Percentiles rank a stretch among this genome's conserved stretches.
Evolutionary conservation across 108 stramenopile species (phyloP).

Genomic region (Fragilariopsis cylindrus): DNA sequence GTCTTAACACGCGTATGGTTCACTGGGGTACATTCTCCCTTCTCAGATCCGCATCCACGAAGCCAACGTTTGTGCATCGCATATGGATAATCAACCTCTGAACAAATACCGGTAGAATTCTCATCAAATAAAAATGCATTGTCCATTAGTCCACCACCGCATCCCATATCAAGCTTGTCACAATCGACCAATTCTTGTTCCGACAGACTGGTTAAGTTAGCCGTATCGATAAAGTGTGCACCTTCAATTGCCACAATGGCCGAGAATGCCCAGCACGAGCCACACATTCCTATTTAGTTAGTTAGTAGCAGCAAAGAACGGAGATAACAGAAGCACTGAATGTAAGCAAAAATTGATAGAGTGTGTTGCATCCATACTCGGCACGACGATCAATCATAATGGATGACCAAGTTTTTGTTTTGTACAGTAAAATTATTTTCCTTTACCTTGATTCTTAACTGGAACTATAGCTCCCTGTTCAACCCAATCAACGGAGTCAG

Average conservation of each 20-base stretch:
- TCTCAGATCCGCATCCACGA: conserved; percentile 34
- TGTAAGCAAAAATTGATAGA: not conserved
- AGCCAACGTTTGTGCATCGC: conserved; percentile 43
- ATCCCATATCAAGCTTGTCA: conserved; percentile 76
- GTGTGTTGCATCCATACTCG: too few species aligned
- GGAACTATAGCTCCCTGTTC: conserved; percentile 72
- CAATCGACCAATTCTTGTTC: conserved; percentile 92
- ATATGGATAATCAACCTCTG: conserved; percentile 90
- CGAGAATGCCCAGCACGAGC: conserved; percentile 92
- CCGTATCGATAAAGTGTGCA: conserved; percentile 76
- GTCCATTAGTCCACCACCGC: conserved; percentile 72
- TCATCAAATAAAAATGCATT: conserved; percentile 85
- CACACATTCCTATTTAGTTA: conserved; percentile 56
- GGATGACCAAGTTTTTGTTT: too few species aligned
- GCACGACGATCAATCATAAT: too few species aligned
- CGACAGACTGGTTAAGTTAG: conserved; percentile 64
- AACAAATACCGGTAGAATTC: conserved; percentile 66
- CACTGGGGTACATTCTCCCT: conserved; percentile 49
- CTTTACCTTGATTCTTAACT: conserved; percentile 84
- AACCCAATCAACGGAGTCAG: conserved; percentile 77
- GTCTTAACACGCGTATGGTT: conserved; percentile 61
- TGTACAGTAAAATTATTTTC: not conserved
- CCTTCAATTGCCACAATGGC: conserved; percentile 91
- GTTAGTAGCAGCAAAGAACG: not conserved
- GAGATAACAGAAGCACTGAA: not conserved